Evolutionary conservation across 2,329 filamentous ascomycete species (phyloP).

Genomic region (Plectosphaerella cucumerina): DNA sequence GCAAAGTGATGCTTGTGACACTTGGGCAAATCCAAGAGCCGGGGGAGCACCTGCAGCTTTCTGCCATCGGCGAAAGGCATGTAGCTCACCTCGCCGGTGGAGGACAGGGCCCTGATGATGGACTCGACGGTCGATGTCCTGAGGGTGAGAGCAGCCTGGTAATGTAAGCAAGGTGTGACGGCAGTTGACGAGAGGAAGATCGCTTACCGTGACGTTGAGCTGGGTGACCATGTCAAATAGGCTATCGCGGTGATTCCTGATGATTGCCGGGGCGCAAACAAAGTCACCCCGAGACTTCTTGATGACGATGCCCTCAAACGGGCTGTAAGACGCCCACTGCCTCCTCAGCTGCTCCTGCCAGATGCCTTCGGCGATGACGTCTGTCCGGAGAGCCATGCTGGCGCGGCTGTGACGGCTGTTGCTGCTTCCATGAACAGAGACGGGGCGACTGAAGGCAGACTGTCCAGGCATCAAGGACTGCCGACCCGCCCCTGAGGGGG

Average conservation of each 20-base stretch:
- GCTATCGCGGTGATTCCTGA: slow-evolving; percentile 34
- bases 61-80: slow-evolving; percentile 56
- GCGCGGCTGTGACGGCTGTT: too few relatives aligned
- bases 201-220: slow-evolving; percentile 50
- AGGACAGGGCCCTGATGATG: slow-evolving; percentile 44
- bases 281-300: slow-evolving; percentile 48
- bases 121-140: slow-evolving; percentile 61
- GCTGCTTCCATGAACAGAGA: too few relatives aligned
- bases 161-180: neutral
- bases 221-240: slow-evolving; percentile 36
- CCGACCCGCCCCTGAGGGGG: too few relatives aligned
- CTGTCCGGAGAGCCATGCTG: slow-evolving; percentile 6
- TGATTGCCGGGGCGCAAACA: slow-evolving; percentile 28
- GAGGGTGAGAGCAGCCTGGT: slow-evolving; percentile 62
- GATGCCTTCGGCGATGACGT: slow-evolving; percentile 11
- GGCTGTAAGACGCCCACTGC: slow-evolving; percentile 11
- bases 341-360: slow-evolving; percentile 13
- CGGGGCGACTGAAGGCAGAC: too few relatives aligned
- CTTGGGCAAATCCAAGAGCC: slow-evolving; percentile 49
- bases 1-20: slow-evolving; percentile 64
- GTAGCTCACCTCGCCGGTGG: slow-evolving; percentile 37
- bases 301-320: slow-evolving; percentile 50
- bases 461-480: too few relatives aligned
- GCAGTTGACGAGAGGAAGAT: neutral
- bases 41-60: slow-evolving; percentile 57